Base-by-base conservation (phyloP, 331 rosid genomes). In the Prunus yedoensis region DNA sequence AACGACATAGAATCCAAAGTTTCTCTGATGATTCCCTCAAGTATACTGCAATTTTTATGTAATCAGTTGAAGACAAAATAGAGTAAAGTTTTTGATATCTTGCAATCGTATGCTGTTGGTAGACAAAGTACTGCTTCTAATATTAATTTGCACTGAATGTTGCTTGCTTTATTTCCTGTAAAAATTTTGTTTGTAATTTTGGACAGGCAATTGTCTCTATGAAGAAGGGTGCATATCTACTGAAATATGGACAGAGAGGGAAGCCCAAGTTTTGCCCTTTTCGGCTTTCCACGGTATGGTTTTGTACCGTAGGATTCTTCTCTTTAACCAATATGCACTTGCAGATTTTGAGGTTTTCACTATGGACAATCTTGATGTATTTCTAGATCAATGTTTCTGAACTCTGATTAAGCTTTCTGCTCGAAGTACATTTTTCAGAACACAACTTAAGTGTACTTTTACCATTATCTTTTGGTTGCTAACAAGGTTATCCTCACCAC, bases 221-320 rank as follows among this genome's bases (percentile, higher is more conserved):
- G 63, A 93, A 91, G 94, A 91, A 89, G 83, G 98, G 98, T 54
- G 87, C 98, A 21, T 82, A 83, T 79, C 89, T 93, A 72, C 85
- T 93, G 50, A 93, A 88, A 87, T 89, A 89, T 74, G 89, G 95
- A 74, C 82, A 77, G 46, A 81, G 90, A 79, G 96, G 98, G 83
- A 93, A 93, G 73, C 96, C 96, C 8, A 90, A 93, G 79, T 89
- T 89, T 58, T 90, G 87, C 67, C 95, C 89, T 59, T 93, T 93
- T 83, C 74, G 93, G 80, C 95, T 93, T 84, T 93, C 95, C 50
- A 83, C 80, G 88, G 98, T 93, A 78, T 10, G 25, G 23, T 49
- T 53, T 7, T 68, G 62, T 17, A 10, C 14, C 6, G 18, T 61
- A 47, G 52, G 50, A 6, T 38, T 38, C 43, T 38, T 38, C 43